Base-by-base conservation (phyloP, 2,329 filamentous ascomycete species). In the Pseudogymnoascus sp. region DNA sequence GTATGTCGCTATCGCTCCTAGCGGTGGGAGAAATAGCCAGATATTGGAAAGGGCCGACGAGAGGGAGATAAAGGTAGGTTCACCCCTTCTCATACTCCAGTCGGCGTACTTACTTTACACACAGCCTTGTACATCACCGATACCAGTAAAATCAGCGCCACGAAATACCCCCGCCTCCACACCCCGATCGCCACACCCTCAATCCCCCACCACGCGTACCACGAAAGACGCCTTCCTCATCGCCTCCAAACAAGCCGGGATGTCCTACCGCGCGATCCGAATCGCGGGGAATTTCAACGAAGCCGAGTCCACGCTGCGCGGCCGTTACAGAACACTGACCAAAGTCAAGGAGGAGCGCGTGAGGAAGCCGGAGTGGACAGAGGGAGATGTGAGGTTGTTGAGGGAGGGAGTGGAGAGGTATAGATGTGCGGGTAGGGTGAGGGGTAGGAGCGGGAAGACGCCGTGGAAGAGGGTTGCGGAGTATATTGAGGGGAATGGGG, bases 301-400 rank as follows among this genome's bases (percentile, higher is more conserved):
- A 67, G 84, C 86, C 1, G 87, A 90, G 72, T 88, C 87, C 9
- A 91, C 89, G 0, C 76, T 92, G 37, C 80, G 89, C 12, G 89
- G 89, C 0, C 80, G 87, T 0, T 84, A 81, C 66, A 78, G 88
- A 4, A 83, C 80, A 2, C 71, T 90, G 67, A 89, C 83, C 6
- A 90, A 89, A 74, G 73, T 74, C 11, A 83, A 83, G 66, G 76
- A 80, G 34, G 78, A 83, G 61, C 77, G 88, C 5, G 81, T 89
- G 2, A 78, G 89, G 6, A 85, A 82, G 71, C 88, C 88, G 0
- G 73, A 79, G 62, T 91, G 88, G 87, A 77, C 71, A 0, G 74
- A 76, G 0, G 72, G 75, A 1, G 87, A 91, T 74, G 87, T 90
- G 73, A 79, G 87, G 79, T 5, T 12, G 34, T 58, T 25, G 20